phyloP scores from a whole-genome alignment of 1,284 basidiomycete genomes.

The Ceratobasidium sp. region DNA sequence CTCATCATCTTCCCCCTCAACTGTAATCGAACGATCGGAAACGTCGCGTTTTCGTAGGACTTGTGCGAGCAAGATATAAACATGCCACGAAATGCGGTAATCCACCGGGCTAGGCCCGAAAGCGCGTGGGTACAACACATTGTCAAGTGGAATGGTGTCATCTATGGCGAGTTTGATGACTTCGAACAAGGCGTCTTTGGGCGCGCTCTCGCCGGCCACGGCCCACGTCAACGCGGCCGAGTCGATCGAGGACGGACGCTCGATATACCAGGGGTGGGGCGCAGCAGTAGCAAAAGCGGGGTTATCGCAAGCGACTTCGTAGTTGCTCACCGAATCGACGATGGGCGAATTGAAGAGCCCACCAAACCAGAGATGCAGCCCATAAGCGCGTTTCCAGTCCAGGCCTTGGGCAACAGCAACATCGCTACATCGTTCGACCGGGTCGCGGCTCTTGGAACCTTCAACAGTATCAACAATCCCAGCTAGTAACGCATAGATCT shows the following conservation, averaged over 20 bases:
- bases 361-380: conserved; percentile 91
- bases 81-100: conserved; percentile 90
- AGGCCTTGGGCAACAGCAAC: conserved; percentile 80
- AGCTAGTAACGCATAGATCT: conserved; percentile 87
- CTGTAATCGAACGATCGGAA: conserved; percentile 71
- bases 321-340: conserved; percentile 76
- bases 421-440: conserved; percentile 71
- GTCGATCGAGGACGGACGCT: conserved; percentile 58
- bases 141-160: conserved; percentile 63
- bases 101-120: conserved; percentile 84
- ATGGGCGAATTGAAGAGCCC: conserved; percentile 80
- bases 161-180: conserved; percentile 82
- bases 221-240: conserved; percentile 57
- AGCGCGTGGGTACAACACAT: conserved; percentile 72
- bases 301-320: conserved; percentile 61
- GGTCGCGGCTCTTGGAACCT: conserved; percentile 67
- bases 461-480: conserved; percentile 79
- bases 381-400: conserved; percentile 97
- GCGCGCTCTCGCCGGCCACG: conserved; percentile 52
- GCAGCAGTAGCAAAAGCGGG: conserved; percentile 60
- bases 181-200: conserved; percentile 81
- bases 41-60: conserved; percentile 88
- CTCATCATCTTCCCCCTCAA: conserved; percentile 61
- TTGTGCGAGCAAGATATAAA: conserved; percentile 89
- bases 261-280: conserved; percentile 80